These are phyloP conservation scores for Tulasnella sp. DNA, from an alignment of 768 basidiomycete genomes.

Conservation along the genomic window DNA sequence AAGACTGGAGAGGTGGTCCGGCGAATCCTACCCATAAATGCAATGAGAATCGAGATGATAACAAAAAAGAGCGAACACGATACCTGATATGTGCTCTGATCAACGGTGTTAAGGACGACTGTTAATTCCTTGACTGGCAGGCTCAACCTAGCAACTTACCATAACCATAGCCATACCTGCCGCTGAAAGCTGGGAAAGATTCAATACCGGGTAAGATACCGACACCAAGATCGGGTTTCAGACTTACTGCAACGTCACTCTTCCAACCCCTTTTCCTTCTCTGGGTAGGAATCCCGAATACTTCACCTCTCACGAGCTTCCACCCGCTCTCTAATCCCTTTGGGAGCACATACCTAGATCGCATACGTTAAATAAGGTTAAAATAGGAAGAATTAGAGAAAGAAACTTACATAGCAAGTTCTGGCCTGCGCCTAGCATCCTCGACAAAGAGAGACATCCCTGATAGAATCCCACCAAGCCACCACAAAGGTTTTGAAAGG, in stretches of 20 bases:
- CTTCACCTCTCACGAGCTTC: slow-evolving; percentile 69
- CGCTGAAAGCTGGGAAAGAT: slow-evolving; percentile 50
- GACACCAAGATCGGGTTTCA: slow-evolving; percentile 45
- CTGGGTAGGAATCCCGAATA: slow-evolving; percentile 52
- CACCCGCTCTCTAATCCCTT: slow-evolving; percentile 89
- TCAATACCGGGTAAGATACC: slow-evolving; percentile 10
- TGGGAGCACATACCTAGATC: slow-evolving; percentile 51
- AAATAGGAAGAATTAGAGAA: neutral
- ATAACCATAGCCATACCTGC: slow-evolving; percentile 91
- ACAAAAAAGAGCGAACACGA: neutral
- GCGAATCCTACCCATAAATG: slow-evolving; percentile 54
- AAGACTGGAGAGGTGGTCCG: slow-evolving; percentile 75
- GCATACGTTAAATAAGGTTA: neutral
- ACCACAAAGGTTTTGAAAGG: slow-evolving; percentile 67
- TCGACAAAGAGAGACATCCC: slow-evolving; percentile 83
- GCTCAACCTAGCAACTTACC: slow-evolving; percentile 45
- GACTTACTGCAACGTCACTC: slow-evolving; percentile 63
- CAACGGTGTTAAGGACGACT: slow-evolving; percentile 20
- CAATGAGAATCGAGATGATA: neutral
- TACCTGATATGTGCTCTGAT: slow-evolving; percentile 73
- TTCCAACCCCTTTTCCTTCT: slow-evolving; percentile 49
- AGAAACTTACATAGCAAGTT: slow-evolving; percentile 81
- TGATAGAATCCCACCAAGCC: slow-evolving; percentile 65
- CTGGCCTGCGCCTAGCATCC: slow-evolving; percentile 79
- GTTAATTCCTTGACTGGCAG: neutral